These are phyloP conservation scores for Atkinsonella texensis DNA, from an alignment of 2,329 filamentous ascomycete genomes.

Conservation along the genomic window DNA sequence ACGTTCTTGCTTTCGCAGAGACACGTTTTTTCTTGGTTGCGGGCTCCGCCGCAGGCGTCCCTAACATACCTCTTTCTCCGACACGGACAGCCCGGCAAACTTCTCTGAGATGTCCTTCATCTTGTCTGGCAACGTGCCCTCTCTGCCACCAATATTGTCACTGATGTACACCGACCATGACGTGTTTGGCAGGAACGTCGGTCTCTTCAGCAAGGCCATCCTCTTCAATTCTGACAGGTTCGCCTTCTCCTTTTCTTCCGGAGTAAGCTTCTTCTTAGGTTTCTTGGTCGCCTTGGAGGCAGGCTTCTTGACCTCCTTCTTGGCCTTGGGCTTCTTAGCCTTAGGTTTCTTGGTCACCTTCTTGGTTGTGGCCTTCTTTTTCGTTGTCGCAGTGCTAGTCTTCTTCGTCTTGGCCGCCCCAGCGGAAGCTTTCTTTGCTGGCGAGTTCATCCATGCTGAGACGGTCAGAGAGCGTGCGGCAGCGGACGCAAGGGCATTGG, in stretches of 20 bases:
- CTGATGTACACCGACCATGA: constrained; percentile 28
- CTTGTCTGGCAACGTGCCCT: constrained; percentile 8
- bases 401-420: constrained; percentile 11
- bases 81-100: constrained; percentile 28
- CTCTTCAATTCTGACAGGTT: constrained; percentile 26
- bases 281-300: constrained; percentile 41
- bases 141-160: constrained; percentile 16
- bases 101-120: constrained; percentile 17
- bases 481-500: constrained; percentile 7
- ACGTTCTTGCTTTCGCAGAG: neutral
- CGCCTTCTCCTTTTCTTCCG: constrained; percentile 25
- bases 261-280: constrained; percentile 20
- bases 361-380: constrained; percentile 15
- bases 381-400: constrained; percentile 7
- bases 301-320: constrained; percentile 38
- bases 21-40: neutral
- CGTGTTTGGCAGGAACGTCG: constrained; percentile 18
- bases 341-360: constrained; percentile 23
- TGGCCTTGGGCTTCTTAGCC: constrained; percentile 20
- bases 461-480: constrained; percentile 14
- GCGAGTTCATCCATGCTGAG: constrained; percentile 17
- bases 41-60: no score
- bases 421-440: constrained; percentile 12
- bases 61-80: constrained; percentile 31
- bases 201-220: constrained; percentile 28